These are phyloP conservation scores for Setaria viridis DNA, from an alignment of 202 grass and related monocot genomes.

Conservation along the genomic window DNA sequence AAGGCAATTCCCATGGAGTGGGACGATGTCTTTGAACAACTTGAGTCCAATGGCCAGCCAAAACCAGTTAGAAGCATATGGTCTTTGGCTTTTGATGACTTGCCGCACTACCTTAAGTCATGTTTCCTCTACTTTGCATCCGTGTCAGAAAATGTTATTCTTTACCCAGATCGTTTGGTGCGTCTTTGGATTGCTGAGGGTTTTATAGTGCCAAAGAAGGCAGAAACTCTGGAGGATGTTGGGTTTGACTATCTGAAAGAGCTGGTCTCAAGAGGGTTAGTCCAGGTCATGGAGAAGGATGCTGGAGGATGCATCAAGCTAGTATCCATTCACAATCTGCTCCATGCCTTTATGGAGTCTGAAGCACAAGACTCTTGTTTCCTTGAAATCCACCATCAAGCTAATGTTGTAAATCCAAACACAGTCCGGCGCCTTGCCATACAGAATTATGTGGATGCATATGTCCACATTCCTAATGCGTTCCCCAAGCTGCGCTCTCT, in stretches of 20 bases:
- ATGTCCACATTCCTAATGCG: conserved; percentile 46
- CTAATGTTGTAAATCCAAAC: conserved; percentile 49
- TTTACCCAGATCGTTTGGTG: conserved; percentile 55
- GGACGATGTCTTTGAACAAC: conserved; percentile 52
- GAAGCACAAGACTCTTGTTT: conserved; percentile 60
- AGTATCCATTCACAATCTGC: conserved; percentile 59
- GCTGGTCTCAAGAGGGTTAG: conserved; percentile 56
- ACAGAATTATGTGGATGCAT: conserved; percentile 56
- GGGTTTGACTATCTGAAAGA: conserved; percentile 64
- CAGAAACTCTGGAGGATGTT: conserved; percentile 61
- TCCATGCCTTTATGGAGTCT: conserved; percentile 53
- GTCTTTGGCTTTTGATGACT: conserved; percentile 63
- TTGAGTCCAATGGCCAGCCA: conserved; percentile 49
- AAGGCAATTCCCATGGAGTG: conserved; percentile 53
- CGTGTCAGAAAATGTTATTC: conserved; percentile 52
- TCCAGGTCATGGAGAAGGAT: conserved; percentile 57
- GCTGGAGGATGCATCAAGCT: conserved; percentile 46
- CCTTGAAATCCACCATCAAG: conserved; percentile 61
- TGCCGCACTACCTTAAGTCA: conserved; percentile 67
- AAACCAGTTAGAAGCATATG: conserved; percentile 55
- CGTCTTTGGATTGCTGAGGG: conserved; percentile 69
- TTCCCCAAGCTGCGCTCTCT: conserved; percentile 74
- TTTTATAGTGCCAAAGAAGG: conserved; percentile 56
- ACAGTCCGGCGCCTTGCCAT: conserved; percentile 63
- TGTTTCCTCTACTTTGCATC: conserved; percentile 73